phyloP scores from a whole-genome alignment of 2,329 filamentous ascomycete species.

The Ophiocordyceps camponoti-leonardi region DNA sequence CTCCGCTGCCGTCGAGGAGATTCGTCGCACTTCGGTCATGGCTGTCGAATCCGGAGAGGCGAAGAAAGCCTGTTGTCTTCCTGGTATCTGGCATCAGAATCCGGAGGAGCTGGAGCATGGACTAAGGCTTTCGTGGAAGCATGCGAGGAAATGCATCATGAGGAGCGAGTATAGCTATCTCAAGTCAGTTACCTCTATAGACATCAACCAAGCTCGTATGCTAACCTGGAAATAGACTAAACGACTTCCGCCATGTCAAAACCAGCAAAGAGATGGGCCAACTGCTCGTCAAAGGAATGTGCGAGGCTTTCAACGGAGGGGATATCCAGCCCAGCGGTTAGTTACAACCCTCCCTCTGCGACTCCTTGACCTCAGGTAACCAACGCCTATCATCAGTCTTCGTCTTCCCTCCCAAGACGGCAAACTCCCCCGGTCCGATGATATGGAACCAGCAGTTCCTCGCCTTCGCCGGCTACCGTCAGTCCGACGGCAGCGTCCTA shows the following conservation, averaged over 20 bases:
- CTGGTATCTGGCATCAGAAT: not conserved
- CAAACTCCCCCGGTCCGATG: not conserved
- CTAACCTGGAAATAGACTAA: not conserved
- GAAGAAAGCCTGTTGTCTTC: not conserved
- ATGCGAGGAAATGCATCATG: constrained; percentile 1
- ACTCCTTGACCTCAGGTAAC: no score
- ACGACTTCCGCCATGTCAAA: constrained; percentile 1
- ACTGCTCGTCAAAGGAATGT: constrained; percentile 1
- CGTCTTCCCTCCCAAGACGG: constrained; percentile 1
- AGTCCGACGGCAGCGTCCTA: not conserved
- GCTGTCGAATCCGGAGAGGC: no score
- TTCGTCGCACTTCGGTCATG: not conserved
- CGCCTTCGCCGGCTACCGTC: constrained; percentile 1
- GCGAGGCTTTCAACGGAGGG: constrained; percentile 1
- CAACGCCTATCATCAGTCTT: no score
- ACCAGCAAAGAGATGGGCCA: constrained; percentile 2
- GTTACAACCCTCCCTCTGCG: not conserved
- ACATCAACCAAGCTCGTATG: no score
- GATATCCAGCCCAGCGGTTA: constrained; percentile 1
- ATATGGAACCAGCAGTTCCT: constrained; percentile 2
- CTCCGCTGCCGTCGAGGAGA: not conserved
- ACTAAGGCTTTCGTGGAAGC: constrained; percentile 1
- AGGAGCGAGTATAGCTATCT: constrained; percentile 1
- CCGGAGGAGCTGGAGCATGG: constrained; percentile 1
- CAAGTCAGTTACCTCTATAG: not conserved